phyloP scores from a whole-genome alignment of 352 stramenopile genomes.

The Phytopythium kandeliae region DNA sequence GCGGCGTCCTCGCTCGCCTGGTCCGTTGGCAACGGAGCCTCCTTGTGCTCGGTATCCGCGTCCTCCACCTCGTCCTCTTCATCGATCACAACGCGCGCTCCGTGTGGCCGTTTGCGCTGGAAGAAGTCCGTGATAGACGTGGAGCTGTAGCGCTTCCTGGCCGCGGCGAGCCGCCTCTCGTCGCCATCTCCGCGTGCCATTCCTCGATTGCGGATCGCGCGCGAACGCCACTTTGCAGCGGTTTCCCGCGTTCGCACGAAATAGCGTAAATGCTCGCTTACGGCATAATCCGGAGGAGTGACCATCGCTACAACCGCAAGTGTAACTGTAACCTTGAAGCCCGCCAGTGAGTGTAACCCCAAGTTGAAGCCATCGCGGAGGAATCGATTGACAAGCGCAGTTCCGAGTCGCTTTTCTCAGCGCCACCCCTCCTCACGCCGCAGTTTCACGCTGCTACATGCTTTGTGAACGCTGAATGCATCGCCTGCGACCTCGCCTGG shows the following conservation, averaged over 20 bases:
- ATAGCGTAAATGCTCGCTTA: background rate
- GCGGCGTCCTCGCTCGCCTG: background rate
- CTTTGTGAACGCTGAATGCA: background rate
- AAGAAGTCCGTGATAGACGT: conserved; percentile 67
- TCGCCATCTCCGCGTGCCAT: background rate
- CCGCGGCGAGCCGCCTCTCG: background rate
- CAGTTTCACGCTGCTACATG: background rate
- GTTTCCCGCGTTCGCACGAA: background rate
- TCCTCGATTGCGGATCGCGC: background rate
- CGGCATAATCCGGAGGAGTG: background rate
- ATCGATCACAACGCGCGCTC: conserved; percentile 8
- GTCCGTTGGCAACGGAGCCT: background rate
- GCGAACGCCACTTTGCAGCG: background rate
- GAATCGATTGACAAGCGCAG: background rate
- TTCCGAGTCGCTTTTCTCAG: too few species aligned
- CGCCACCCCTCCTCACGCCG: background rate
- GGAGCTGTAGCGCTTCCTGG: conserved; percentile 4
- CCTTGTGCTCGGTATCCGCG: background rate
- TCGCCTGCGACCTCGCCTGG: too few species aligned
- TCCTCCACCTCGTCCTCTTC: conserved; percentile 7
- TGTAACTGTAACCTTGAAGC: background rate
- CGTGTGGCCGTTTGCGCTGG: conserved; percentile 35
- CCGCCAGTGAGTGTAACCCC: background rate
- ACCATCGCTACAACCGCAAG: background rate
- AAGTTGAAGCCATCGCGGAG: background rate